Conservation (phyloP, 1,139 yeast genomes). For the Scheffersomyces parashehatae region DNA sequence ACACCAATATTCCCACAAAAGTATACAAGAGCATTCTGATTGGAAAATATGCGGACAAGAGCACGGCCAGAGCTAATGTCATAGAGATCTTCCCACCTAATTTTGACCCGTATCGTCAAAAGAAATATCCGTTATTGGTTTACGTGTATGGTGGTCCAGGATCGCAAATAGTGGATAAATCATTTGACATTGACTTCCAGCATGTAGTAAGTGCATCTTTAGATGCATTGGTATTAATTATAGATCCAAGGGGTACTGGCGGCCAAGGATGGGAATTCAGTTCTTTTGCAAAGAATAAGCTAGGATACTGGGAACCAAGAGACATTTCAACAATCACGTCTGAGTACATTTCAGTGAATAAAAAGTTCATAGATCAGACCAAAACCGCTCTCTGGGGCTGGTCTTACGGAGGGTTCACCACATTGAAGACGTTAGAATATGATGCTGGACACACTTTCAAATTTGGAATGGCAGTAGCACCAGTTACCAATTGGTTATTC, state of each 20-base stretch:
- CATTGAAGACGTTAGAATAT: conserved; percentile 71
- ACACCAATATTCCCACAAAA: conserved; percentile 58
- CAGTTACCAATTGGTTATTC: conserved; percentile 79
- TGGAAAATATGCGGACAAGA: conserved; percentile 37
- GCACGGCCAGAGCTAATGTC: conserved; percentile 56
- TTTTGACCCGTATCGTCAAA: conserved; percentile 47
- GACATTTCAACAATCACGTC: conserved; percentile 73
- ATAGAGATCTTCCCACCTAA: conserved; percentile 75
- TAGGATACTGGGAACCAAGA: conserved; percentile 87
- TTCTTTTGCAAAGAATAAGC: conserved; percentile 62
- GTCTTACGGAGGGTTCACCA: conserved; percentile 85
- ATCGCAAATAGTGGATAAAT: conserved; percentile 65
- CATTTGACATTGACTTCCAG: conserved; percentile 62
- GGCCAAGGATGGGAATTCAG: conserved; percentile 80
- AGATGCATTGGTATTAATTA: conserved; percentile 73
- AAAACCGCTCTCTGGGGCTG: conserved; percentile 95
- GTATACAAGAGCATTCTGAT: conserved; percentile 49
- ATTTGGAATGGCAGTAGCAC: conserved; percentile 88
- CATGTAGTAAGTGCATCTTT: conserved; percentile 67
- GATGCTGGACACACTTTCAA: conserved; percentile 69
- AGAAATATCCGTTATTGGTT: conserved; percentile 77
- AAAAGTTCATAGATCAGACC: conserved; percentile 55
- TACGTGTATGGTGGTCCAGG: conserved; percentile 96
- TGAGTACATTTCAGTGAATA: conserved; percentile 53
- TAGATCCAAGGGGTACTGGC: conserved; percentile 96